Evolutionary conservation across 768 basidiomycete species (phyloP).

Genomic region (Boletus fagicola): DNA sequence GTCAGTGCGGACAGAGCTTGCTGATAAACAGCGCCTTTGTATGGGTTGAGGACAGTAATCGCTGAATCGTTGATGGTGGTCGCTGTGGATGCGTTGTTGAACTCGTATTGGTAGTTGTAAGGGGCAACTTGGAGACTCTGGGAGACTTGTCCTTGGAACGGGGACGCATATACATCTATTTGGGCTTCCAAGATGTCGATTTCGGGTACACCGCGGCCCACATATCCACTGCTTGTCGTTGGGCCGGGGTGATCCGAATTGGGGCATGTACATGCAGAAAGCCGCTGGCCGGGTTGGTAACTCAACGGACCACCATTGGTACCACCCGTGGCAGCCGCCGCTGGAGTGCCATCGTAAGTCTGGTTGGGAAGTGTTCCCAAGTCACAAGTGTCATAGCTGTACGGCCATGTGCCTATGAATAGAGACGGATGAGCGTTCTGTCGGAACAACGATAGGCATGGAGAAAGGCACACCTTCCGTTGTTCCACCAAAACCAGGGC

Average conservation of each 20-base stretch:
- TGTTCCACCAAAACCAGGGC: conserved; percentile 87
- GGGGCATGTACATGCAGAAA: conserved; percentile 86
- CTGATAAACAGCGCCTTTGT: conserved; percentile 69
- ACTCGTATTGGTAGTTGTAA: conserved; percentile 68
- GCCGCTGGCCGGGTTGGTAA: conserved; percentile 80
- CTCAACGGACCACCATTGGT: conserved; percentile 57
- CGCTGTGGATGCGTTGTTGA: conserved; percentile 50
- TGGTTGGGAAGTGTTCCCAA: conserved; percentile 84
- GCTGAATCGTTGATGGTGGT: conserved; percentile 51
- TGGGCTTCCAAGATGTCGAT: conserved; percentile 92
- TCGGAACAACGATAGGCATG: not conserved
- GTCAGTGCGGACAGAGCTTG: conserved; percentile 72
- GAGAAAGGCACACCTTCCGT: conserved; percentile 57
- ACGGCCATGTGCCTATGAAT: conserved; percentile 61
- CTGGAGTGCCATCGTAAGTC: conserved; percentile 60
- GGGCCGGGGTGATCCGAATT: conserved; percentile 90
- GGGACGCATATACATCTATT: conserved; percentile 46
- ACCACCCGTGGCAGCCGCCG: conserved; percentile 54
- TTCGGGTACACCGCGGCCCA: conserved; percentile 81
- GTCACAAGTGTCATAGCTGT: conserved; percentile 83
- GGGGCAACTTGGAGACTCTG: conserved; percentile 83
- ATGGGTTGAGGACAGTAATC: conserved; percentile 59
- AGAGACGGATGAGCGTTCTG: conserved; percentile 2
- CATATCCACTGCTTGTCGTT: conserved; percentile 35
- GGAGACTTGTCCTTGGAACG: conserved; percentile 63